A percentile compares a stretch with the other conserved stretches of the same genome.
phyloP scores from a whole-genome alignment of 2,329 filamentous ascomycete species.

The Coniochaeta hoffmannii region DNA sequence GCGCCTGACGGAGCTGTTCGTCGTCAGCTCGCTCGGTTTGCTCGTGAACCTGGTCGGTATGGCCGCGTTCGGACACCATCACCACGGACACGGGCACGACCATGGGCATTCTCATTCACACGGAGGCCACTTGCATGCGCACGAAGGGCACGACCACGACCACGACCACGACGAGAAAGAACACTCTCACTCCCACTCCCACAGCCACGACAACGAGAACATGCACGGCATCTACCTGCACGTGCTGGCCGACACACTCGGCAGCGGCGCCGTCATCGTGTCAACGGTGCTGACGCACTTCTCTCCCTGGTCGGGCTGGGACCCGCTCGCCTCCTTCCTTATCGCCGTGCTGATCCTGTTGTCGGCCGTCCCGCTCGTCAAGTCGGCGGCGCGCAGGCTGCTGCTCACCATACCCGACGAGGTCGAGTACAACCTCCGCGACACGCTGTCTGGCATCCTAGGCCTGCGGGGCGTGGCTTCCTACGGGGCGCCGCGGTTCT shows the following conservation, averaged over 20 bases:
- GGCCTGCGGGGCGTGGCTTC: constrained; percentile 76
- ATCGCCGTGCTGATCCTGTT: constrained; percentile 90
- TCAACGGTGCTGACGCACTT: constrained; percentile 84
- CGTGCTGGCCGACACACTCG: constrained; percentile 88
- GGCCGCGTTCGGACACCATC: constrained; percentile 69
- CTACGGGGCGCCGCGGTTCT: constrained; percentile 85
- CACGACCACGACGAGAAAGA: constrained; percentile 19
- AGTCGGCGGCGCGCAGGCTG: constrained; percentile 73
- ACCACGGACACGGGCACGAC: constrained; percentile 47
- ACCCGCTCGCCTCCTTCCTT: constrained; percentile 86
- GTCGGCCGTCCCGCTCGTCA: constrained; percentile 84
- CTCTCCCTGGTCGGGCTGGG: constrained; percentile 88
- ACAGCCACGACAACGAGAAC: constrained; percentile 84
- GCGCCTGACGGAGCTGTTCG: constrained; percentile 75
- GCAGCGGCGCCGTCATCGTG: constrained; percentile 87
- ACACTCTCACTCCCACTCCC: constrained; percentile 24
- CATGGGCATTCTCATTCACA: too few relatives aligned
- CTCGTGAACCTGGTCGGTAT: constrained; percentile 90
- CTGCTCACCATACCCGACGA: constrained; percentile 79
- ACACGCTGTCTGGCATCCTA: constrained; percentile 75
- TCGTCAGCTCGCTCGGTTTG: constrained; percentile 81
- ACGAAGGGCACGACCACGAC: constrained; percentile 29
- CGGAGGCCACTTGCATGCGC: too few relatives aligned
- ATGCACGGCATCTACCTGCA: constrained; percentile 97
- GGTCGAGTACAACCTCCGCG: constrained; percentile 80